Base-by-base conservation (phyloP, 2,329 filamentous ascomycete species). In the Lachnellula subtilissima region DNA sequence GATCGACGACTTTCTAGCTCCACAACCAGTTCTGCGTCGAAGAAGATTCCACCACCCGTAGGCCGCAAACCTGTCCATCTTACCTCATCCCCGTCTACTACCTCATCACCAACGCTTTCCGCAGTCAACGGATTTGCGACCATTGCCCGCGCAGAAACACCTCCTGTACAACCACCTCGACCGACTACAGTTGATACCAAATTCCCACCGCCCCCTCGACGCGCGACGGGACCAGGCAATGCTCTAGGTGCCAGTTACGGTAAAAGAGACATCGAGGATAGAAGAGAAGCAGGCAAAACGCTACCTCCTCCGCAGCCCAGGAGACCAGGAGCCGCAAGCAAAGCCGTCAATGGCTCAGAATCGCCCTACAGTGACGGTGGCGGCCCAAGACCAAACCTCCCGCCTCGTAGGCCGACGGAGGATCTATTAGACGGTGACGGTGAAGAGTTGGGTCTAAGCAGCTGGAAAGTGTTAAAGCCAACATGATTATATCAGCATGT, bases 41-140 rank as follows among this genome's bases (percentile, higher is more conserved):
- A 66, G 39, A 70, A 67, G 54, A 61, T 61, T 4, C 56, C 67
- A n/a, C 69, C 69, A 32, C 69, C 68, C 1, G 58, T 71, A 2
- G 67, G 62, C 6, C 62, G 61, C 25, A 71, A 71, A 54, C 69
- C 69, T 15, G 50, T 66, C 6, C 67, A 71, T 55, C 62, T 71
- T 14, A 64, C 62, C 28, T 58, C 61, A 5, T 61, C 63, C 12
- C 55, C 60, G 23, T 60, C 63, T 7, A 23, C 54, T 11, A 63
- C 54, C n/a, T 53, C 61, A 4, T 59, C 59, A 15, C 60, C 63
- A 5, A 55, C 63, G 15, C 9, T 62, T 7, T 63, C 65, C 6
- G 53, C 47, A 4, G 32, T 55, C n/a, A 45, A 48, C 32, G 62
- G 63, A 5, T 55, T 61, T 9, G 37, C 57, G 15, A 48, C 56